Percentiles rank a stretch among this genome's conserved stretches.
phyloP scores from a whole-genome alignment of 257 asterid genomes.

The Craterostigma plantagineum region DNA sequence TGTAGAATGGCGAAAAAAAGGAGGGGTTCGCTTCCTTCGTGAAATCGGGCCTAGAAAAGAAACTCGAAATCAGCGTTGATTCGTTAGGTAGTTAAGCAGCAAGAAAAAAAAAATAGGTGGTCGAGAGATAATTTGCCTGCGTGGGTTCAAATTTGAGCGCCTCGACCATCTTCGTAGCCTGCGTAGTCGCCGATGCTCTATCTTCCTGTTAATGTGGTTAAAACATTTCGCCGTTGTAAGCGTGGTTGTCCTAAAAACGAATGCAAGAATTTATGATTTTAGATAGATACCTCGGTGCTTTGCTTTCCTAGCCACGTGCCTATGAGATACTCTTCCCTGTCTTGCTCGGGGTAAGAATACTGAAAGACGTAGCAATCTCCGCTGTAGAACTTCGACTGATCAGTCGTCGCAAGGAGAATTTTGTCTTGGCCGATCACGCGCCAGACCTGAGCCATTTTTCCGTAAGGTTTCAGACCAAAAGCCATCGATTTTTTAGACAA shows the following conservation, averaged over 20 bases:
- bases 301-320: conserved; percentile 76
- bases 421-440: conserved; percentile 34
- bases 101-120: conserved; percentile 2
- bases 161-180: conserved; percentile 90
- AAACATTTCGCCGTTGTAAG: not conserved
- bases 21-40: conserved; percentile 51
- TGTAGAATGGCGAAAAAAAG: conserved; percentile 55
- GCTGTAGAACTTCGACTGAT: conserved; percentile 42
- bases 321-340: conserved; percentile 44
- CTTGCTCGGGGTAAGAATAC: conserved; percentile 41
- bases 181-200: conserved; percentile 50
- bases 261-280: too few relatives aligned
- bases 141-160: conserved; percentile 65
- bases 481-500: too few relatives aligned
- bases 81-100: conserved; percentile 6
- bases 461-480: too few relatives aligned
- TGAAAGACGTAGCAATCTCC: conserved; percentile 82
- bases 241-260: too few relatives aligned
- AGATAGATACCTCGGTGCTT: conserved; percentile 32
- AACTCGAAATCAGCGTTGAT: conserved; percentile 17
- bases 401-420: conserved; percentile 25
- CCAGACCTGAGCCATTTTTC: conserved; percentile 47
- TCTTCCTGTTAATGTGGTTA: conserved; percentile 62
- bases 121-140: conserved; percentile 33
- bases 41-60: conserved; percentile 53